Evolutionary conservation across 371 early-diverging fungal genomes (phyloP), one percentile per base, ranked within the genome.

Genomic region (Chytridiales sp.): DNA sequence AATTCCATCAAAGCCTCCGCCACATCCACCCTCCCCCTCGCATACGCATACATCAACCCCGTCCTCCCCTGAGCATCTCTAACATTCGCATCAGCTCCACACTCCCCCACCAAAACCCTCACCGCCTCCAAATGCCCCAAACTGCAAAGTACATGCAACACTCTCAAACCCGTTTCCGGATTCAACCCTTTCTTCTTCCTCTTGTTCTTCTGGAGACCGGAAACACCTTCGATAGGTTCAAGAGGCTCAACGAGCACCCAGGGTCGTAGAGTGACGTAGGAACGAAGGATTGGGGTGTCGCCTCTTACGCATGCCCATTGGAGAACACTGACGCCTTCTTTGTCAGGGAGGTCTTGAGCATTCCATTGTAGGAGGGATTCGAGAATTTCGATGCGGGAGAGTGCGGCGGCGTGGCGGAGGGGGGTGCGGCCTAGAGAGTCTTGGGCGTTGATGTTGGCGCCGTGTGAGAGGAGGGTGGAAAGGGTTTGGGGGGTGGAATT

Each of bases 11-110:
- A 57, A 22, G 47, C 41, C 32, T 35, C 24, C 19, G 58, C 47
- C 15, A 53, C 59, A 22, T 58, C 58, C 29, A 26, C 46, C 43
- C 50, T 57, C 32, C 64, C 64, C 43, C 58, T 64, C 0, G 54
- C 56, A 5, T 60, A 60, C 13, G 66, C 66, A 51, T 66, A 66
- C 66, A 66, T 66, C 19, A 66, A 27, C 29, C 56, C 50, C 34
- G 66, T 66, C 17, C 66, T 24, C 27, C 61, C 61, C 22, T 56
- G 30, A 24, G 53, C 21, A 29, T 66, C 66, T 26, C 61, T 6
- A 19, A 40, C 66, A 47, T 60, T 52, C 49, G 50, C 36, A 30
- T 55, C 22, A 4, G 51, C 66, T n/a, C 61, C 48, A 1, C 21
- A n/a, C 24, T 44, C 47, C 40, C 48, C 36, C 29, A 59, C 35